phyloP scores from a whole-genome alignment of 371 early-diverging fungal genomes.

The Ordospora colligata region DNA sequence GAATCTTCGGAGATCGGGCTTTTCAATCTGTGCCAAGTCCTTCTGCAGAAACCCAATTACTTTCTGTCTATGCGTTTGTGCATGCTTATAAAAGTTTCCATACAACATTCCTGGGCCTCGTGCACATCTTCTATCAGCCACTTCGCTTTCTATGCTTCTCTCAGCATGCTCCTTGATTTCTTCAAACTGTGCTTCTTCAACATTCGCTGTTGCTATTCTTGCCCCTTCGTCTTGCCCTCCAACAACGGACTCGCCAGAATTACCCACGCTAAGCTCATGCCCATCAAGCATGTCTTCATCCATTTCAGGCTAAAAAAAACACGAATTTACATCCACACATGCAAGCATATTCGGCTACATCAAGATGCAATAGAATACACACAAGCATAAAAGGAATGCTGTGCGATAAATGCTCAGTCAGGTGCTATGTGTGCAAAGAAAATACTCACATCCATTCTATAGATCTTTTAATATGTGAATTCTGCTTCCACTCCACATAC shows the following conservation, averaged over 20 bases:
- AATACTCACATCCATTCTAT: not conserved
- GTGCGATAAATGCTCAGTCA: constrained; percentile 1
- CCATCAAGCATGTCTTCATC: not conserved
- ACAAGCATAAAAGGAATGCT: not conserved
- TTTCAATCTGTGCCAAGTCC: constrained; percentile 50
- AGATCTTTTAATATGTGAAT: not conserved
- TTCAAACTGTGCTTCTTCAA: not conserved
- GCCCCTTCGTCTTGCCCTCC: too few species aligned
- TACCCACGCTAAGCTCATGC: not conserved
- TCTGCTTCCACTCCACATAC: constrained; percentile 1
- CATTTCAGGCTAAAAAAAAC: constrained; percentile 8
- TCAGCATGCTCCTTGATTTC: not conserved
- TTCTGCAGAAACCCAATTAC: constrained; percentile 49
- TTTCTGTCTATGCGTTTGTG: constrained; percentile 36
- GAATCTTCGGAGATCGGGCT: constrained; percentile 53
- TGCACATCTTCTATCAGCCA: not conserved
- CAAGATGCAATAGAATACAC: not conserved
- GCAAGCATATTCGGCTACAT: not conserved
- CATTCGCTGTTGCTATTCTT: too few species aligned
- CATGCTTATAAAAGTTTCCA: constrained; percentile 30
- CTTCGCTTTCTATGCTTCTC: not conserved
- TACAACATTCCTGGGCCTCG: not conserved
- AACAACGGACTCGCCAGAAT: not conserved
- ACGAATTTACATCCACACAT: not conserved
- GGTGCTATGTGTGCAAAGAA: not conserved